Conservation (phyloP, 345 rosid species). For the Geranium rotundifolium region DNA sequence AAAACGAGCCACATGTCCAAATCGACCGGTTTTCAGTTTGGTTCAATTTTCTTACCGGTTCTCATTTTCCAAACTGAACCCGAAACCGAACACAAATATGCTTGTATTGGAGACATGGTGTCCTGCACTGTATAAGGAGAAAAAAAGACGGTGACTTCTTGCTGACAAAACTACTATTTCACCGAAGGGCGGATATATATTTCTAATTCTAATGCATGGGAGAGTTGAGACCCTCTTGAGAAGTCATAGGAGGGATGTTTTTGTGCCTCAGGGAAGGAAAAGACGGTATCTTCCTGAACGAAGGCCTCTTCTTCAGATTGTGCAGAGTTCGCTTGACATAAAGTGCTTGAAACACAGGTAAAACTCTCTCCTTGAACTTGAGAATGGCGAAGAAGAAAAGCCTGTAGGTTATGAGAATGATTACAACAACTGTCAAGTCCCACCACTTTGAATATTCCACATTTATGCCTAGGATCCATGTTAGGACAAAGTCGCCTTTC, state of each 20-base stretch:
- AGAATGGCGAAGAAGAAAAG: conserved; percentile 62
- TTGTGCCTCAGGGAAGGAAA: conserved; percentile 61
- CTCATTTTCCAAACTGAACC: too few species aligned
- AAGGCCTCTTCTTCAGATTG: conserved; percentile 58
- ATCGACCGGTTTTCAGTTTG: too few species aligned
- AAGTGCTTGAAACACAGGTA: conserved; percentile 43
- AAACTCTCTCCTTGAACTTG: conserved; percentile 70
- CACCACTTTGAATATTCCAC: conserved; percentile 72
- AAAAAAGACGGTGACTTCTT: too few species aligned
- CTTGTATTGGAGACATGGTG: too few species aligned
- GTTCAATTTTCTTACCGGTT: too few species aligned
- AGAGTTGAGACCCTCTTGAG: conserved; percentile 72
- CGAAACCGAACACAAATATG: too few species aligned
- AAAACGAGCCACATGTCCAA: too few species aligned
- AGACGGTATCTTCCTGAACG: conserved; percentile 50
- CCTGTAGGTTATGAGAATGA: conserved; percentile 56
- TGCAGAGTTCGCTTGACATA: conserved; percentile 52
- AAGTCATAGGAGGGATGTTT: conserved; percentile 54
- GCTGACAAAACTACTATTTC: too few species aligned
- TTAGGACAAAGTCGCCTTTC: conserved; percentile 52
- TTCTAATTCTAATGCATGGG: conserved; percentile 20
- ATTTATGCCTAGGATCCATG: conserved; percentile 36
- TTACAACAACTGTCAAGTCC: conserved; percentile 54
- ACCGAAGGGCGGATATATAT: too few species aligned
- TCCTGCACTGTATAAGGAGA: too few species aligned